phyloP scores from a whole-genome alignment of 1,284 basidiomycete species.

The Tetrapyrgos nigripes region DNA sequence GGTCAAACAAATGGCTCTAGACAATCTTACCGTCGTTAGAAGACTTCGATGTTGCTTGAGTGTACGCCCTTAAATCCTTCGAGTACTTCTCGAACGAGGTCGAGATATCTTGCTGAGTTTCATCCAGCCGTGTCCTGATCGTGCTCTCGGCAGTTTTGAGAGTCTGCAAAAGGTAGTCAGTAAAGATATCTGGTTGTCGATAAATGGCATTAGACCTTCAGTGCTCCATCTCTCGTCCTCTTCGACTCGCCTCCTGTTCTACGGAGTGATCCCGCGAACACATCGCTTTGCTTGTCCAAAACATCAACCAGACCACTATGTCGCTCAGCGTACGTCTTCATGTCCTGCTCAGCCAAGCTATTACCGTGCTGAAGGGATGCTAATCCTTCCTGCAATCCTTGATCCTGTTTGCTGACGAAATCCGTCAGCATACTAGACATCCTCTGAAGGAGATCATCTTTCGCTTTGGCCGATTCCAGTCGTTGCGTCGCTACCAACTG shows the following conservation, averaged over 20 bases:
- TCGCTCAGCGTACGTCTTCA: conserved; percentile 53
- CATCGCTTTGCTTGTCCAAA: conserved; percentile 45
- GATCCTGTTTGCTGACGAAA: conserved; percentile 74
- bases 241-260: conserved; percentile 58
- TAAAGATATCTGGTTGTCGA: background rate
- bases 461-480: conserved; percentile 66
- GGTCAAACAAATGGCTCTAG: background rate
- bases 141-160: conserved; percentile 44
- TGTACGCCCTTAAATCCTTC: conserved; percentile 56
- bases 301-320: conserved; percentile 55
- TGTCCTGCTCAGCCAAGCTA: conserved; percentile 54
- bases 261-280: conserved; percentile 50
- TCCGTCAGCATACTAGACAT: conserved; percentile 75
- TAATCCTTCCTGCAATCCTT: conserved; percentile 69
- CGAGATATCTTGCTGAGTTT: conserved; percentile 51
- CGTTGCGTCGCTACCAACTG: conserved; percentile 73
- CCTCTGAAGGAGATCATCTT: conserved; percentile 74
- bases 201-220: conserved; percentile 73
- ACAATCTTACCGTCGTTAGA: conserved; percentile 54
- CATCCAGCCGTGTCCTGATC: conserved; percentile 50
- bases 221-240: conserved; percentile 59
- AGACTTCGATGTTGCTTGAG: conserved; percentile 49
- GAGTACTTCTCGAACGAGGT: conserved; percentile 60
- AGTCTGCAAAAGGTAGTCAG: conserved; percentile 40
- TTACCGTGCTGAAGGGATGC: conserved; percentile 63